These are phyloP conservation scores for Leccinum aurantiacum DNA, from an alignment of 768 basidiomycete species.

Conservation along the genomic window DNA sequence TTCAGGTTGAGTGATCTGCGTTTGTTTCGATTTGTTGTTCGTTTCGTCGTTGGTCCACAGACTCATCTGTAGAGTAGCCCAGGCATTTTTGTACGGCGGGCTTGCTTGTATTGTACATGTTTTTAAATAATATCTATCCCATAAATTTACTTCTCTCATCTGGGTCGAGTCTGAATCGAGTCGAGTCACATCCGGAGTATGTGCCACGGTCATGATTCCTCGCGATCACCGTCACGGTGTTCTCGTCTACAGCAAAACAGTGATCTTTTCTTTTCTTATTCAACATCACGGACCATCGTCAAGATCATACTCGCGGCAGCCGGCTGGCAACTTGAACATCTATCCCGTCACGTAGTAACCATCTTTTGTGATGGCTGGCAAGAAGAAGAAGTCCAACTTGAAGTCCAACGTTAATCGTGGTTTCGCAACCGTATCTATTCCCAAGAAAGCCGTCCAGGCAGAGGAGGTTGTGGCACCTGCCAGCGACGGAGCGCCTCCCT, in stretches of 20 bases:
- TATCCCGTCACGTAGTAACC: neutral
- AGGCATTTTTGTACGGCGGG: slow-evolving; percentile 25
- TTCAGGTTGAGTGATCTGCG: slow-evolving; percentile 26
- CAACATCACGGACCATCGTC: neutral
- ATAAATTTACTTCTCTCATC: slow-evolving; percentile 3
- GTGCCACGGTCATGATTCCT: slow-evolving; percentile 2
- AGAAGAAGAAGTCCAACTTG: slow-evolving; percentile 76
- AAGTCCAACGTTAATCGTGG: slow-evolving; percentile 63
- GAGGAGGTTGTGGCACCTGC: slow-evolving; percentile 25
- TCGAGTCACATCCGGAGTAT: neutral
- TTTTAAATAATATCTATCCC: slow-evolving; percentile 24
- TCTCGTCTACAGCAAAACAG: neutral
- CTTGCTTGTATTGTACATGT: slow-evolving; percentile 31
- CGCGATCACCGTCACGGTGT: neutral
- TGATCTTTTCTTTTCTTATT: neutral
- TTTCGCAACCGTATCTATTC: slow-evolving; percentile 80
- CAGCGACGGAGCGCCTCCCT: slow-evolving; percentile 6
- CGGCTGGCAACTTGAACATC: neutral
- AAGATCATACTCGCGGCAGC: neutral
- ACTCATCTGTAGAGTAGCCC: slow-evolving; percentile 33
- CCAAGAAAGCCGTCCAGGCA: slow-evolving; percentile 60
- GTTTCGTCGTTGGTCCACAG: slow-evolving; percentile 12
- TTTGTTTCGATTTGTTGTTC: slow-evolving; percentile 14
- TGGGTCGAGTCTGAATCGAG: neutral
- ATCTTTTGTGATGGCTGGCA: slow-evolving; percentile 50